phyloP scores from a whole-genome alignment of 768 basidiomycete genomes.

The Terana coerulea region DNA sequence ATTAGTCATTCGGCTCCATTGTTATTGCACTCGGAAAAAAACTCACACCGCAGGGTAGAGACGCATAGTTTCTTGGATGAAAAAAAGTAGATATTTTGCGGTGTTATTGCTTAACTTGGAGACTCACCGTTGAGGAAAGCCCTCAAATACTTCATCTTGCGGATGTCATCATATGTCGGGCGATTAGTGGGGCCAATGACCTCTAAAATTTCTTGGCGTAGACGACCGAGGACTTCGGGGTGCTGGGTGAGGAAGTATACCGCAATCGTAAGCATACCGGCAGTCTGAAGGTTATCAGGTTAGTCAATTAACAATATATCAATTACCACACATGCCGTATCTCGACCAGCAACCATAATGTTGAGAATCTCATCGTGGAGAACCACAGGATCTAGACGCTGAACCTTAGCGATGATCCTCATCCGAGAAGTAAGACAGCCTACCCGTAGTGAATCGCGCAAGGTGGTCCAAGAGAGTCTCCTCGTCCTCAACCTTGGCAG shows the following conservation, averaged over 20 bases:
- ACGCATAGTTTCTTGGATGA: slow-evolving; percentile 38
- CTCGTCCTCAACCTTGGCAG: slow-evolving; percentile 22
- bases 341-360: slow-evolving; percentile 31
- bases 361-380: slow-evolving; percentile 30
- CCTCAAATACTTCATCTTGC: slow-evolving; percentile 31
- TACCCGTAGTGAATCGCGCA: slow-evolving; percentile 35
- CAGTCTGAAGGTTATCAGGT: slow-evolving; percentile 19
- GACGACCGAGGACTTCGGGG: slow-evolving; percentile 25
- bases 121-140: slow-evolving; percentile 32
- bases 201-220: slow-evolving; percentile 31
- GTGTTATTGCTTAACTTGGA: background rate
- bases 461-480: slow-evolving; percentile 40
- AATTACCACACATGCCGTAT: slow-evolving; percentile 24
- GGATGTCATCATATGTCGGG: slow-evolving; percentile 27
- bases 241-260: slow-evolving; percentile 30
- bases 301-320: background rate
- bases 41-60: slow-evolving; percentile 32
- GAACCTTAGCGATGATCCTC: background rate
- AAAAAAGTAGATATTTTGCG: background rate
- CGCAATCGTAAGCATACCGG: slow-evolving; percentile 28
- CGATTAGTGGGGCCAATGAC: slow-evolving; percentile 22
- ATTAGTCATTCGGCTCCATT: background rate
- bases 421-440: background rate
- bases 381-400: slow-evolving; percentile 21
- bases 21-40: background rate